Evolutionary conservation across 192 early-diverging fungal genomes (phyloP).

Genomic region (Geosiphon pyriformis): DNA sequence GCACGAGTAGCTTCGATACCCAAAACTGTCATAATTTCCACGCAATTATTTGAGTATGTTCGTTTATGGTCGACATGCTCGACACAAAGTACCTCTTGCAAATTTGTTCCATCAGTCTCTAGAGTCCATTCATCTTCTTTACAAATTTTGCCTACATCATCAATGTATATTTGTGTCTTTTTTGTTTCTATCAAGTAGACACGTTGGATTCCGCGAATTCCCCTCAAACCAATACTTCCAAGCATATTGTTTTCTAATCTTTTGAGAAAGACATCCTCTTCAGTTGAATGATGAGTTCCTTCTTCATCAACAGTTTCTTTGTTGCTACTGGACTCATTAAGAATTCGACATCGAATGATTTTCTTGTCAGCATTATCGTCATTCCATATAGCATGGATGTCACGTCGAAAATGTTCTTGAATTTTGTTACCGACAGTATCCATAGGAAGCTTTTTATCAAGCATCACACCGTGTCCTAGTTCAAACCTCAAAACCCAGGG

Average conservation of each 20-base stretch:
- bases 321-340: constrained; percentile 57
- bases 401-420: constrained; percentile 68
- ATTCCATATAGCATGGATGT: constrained; percentile 75
- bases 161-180: constrained; percentile 37
- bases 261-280: constrained; percentile 87
- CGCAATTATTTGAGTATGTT: constrained; percentile 89
- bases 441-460: constrained; percentile 87
- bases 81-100: constrained; percentile 79
- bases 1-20: constrained; percentile 96
- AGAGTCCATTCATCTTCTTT: constrained; percentile 69
- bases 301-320: constrained; percentile 63
- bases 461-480: constrained; percentile 73
- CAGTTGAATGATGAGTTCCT: constrained; percentile 33
- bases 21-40: constrained; percentile 86
- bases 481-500: constrained; percentile 76
- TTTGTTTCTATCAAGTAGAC: constrained; percentile 73
- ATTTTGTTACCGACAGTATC: constrained; percentile 77
- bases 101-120: constrained; percentile 91
- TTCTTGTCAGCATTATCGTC: constrained; percentile 90
- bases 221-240: constrained; percentile 78
- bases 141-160: constrained; percentile 59
- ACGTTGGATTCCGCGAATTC: constrained; percentile 78
- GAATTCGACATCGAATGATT: constrained; percentile 83
- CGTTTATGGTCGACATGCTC: constrained; percentile 75
- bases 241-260: constrained; percentile 85